Percentiles rank a stretch among this genome's conserved stretches.
phyloP scores from a whole-genome alignment of 805 yeast genomes.

The Hanseniaspora singularis region DNA sequence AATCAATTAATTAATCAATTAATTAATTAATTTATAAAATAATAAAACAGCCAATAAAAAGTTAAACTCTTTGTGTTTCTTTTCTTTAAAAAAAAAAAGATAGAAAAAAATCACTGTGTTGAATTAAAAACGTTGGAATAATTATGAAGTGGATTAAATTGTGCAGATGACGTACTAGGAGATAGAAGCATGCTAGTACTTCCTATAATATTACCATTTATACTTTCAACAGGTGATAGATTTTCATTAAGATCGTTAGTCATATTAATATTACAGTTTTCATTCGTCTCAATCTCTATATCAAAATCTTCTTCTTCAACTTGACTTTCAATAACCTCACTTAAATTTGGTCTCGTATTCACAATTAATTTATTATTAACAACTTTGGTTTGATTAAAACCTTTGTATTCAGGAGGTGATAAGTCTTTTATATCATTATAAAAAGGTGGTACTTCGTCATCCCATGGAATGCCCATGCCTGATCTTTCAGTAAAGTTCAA shows the following conservation, averaged over 20 bases:
- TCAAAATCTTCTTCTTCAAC: conserved; percentile 4
- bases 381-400: conserved; percentile 15
- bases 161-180: conserved; percentile 23
- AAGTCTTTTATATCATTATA: conserved; percentile 73
- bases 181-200: conserved; percentile 22
- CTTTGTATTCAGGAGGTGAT: conserved; percentile 73
- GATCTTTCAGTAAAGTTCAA: conserved; percentile 75
- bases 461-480: conserved; percentile 96
- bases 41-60: no score
- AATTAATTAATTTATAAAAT: no score
- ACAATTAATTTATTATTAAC: background rate
- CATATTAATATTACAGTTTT: conserved; percentile 2
- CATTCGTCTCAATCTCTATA: background rate
- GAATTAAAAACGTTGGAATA: conserved; percentile 10
- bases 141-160: background rate
- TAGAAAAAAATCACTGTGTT: background rate
- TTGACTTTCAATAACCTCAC: background rate
- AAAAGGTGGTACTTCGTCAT: conserved; percentile 96
- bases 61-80: no score
- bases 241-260: conserved; percentile 18
- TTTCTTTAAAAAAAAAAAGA: no score
- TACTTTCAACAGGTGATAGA: conserved; percentile 24
- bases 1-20: no score
- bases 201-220: conserved; percentile 26
- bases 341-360: background rate